Base-by-base conservation (phyloP, 495 filamentous ascomycete genomes). In the Penicillium subrubescens region DNA sequence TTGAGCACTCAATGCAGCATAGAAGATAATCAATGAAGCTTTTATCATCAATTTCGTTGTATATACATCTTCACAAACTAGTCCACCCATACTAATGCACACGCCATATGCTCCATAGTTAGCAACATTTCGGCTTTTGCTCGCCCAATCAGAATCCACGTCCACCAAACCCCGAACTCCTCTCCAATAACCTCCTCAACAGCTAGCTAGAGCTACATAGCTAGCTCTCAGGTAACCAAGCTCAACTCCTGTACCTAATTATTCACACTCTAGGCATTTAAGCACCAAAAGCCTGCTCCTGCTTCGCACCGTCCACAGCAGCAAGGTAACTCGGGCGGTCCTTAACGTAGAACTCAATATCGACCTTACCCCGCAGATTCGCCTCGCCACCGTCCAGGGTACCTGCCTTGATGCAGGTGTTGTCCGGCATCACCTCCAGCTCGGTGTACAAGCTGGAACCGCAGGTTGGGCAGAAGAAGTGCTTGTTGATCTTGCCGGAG, bases 401-500 rank as follows among this genome's bases (percentile, higher is more conserved):
- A 0, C 82, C 81, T 1, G 75, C 75, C 69, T 84, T 82, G 41
- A 84, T 50, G 37, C 73, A 73, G 14, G 74, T 77, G 59, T 71
- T 71, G n/a, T 81, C 79, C 10, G 81, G 75, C 79, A 83, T 81
- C 50, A 83, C 33, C 58, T 83, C 81, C 15, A 83, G 67, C 63
- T 79, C 74, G 31, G 79, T 83, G 56, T 81, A 83, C 5, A 83
- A 69, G 17, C 71, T 71, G 3, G 75, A 80, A 12, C 81, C 82
- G 64, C 82, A 77, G 59, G 54, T 78, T 19, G 65, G 50, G 65
- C 82, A 84, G 71, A 84, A 83, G 61, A 75, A 83, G 61, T 83
- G 80, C 64, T 81, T 80, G 66, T 83, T 84, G 64, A 80, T 75
- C 53, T 83, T 83, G 15, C 82, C 81, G 6, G 71, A 74, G 35